These are phyloP conservation scores for Combretum micranthum DNA, from an alignment of 345 rosid genomes.

Conservation along the genomic window DNA sequence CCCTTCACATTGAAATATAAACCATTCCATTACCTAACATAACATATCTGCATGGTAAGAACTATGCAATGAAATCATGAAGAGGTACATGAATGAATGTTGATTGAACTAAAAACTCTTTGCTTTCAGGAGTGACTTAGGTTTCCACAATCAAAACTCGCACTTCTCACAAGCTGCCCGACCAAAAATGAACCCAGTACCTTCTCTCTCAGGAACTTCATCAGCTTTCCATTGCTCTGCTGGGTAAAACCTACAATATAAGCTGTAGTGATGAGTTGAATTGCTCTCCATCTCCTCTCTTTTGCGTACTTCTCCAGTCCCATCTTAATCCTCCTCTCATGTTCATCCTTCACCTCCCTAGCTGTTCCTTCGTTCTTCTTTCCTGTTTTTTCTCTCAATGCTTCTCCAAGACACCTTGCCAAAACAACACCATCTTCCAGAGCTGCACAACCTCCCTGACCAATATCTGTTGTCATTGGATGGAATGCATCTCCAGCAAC, in stretches of 20 bases:
- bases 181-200: slow-evolving; percentile 8
- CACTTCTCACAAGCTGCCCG: slow-evolving; percentile 1
- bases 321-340: slow-evolving; percentile 28
- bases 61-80: too few relatives aligned
- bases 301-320: slow-evolving; percentile 25
- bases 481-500: slow-evolving; percentile 72
- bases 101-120: background rate
- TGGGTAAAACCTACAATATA: slow-evolving; percentile 27
- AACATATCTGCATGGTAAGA: too few relatives aligned
- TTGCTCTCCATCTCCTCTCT: slow-evolving; percentile 48
- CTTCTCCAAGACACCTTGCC: slow-evolving; percentile 59
- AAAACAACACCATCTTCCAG: slow-evolving; percentile 58
- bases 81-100: too few relatives aligned
- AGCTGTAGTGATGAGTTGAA: slow-evolving; percentile 28
- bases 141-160: slow-evolving; percentile 32
- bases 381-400: slow-evolving; percentile 14
- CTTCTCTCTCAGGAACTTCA: slow-evolving; percentile 22
- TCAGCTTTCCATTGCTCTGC: slow-evolving; percentile 13
- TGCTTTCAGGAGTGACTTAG: slow-evolving; percentile 11
- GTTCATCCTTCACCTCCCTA: slow-evolving; percentile 10
- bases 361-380: slow-evolving; percentile 10
- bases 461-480: slow-evolving; percentile 67
- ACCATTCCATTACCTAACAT: too few relatives aligned
- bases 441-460: slow-evolving; percentile 67
- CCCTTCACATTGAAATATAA: too few relatives aligned